A percentile compares a stretch with the other conserved stretches of the same genome.
These are phyloP conservation scores for Hibiscus trionum DNA, from an alignment of 345 rosid species.

Conservation along the genomic window DNA sequence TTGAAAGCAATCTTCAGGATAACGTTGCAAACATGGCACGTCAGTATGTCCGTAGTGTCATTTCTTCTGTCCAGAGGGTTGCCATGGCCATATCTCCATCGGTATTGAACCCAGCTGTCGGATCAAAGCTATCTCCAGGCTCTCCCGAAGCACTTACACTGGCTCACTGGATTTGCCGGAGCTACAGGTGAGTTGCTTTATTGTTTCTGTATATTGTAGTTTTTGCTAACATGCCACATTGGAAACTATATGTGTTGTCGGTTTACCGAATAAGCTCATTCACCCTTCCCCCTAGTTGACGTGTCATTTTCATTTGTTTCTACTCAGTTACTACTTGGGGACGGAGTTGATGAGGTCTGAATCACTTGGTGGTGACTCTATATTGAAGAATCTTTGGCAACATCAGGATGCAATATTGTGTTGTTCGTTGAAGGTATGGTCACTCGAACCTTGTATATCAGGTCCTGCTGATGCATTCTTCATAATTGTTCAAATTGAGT, in stretches of 20 bases:
- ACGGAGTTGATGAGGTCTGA: conserved; percentile 60
- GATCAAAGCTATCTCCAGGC: conserved; percentile 64
- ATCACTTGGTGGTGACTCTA: conserved; percentile 41
- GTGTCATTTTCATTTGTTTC: background rate
- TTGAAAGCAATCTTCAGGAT: conserved; percentile 76
- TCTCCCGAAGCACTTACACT: conserved; percentile 95
- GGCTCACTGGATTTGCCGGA: conserved; percentile 86
- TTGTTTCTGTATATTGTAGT: background rate
- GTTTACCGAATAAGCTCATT: background rate
- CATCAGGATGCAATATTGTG: conserved; percentile 91
- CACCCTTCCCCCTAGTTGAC: background rate
- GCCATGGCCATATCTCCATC: conserved; percentile 94
- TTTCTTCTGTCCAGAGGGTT: conserved; percentile 90
- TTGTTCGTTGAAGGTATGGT: conserved; percentile 75
- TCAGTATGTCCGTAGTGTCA: conserved; percentile 81
- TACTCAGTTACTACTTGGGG: conserved; percentile 57
- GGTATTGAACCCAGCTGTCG: conserved; percentile 55
- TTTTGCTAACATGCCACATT: background rate
- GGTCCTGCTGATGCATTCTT: background rate
- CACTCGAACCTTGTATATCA: background rate
- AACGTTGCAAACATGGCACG: conserved; percentile 93
- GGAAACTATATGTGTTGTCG: too few relatives aligned
- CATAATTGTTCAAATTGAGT: background rate
- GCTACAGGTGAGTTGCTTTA: conserved; percentile 47
- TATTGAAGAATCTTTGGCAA: conserved; percentile 78